Evolutionary conservation across 176 grass and related monocot species (phyloP).

Genomic region (Bothriochloa decipiens): DNA sequence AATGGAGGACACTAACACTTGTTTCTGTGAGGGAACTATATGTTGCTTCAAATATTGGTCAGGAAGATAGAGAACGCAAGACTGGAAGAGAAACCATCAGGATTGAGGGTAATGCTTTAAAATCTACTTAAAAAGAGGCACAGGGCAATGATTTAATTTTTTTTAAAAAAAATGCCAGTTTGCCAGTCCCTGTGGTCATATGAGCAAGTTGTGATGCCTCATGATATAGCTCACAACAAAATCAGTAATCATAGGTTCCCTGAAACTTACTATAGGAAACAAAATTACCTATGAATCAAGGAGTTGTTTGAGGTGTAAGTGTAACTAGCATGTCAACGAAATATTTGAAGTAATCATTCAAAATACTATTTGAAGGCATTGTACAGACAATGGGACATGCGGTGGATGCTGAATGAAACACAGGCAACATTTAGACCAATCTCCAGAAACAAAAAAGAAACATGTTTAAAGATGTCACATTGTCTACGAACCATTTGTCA

Average conservation of each 20-base stretch:
- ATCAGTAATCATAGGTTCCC: not conserved
- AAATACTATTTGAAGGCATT: not conserved
- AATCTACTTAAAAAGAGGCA: not conserved
- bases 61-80: not conserved
- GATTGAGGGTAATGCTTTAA: not conserved
- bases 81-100: not conserved
- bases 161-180: not conserved
- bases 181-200: not conserved
- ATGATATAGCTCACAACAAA: not conserved
- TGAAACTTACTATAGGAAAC: not conserved
- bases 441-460: not conserved
- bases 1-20: not conserved
- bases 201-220: not conserved
- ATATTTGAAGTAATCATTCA: not conserved
- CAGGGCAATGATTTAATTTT: not conserved
- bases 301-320: not conserved
- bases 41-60: not conserved
- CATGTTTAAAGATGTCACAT: not conserved
- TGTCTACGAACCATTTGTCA: conserved; percentile 1
- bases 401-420: not conserved
- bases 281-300: not conserved
- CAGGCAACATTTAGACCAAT: not conserved
- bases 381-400: not conserved
- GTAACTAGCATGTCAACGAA: not conserved
- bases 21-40: not conserved